phyloP scores from a whole-genome alignment of 1,284 basidiomycete species.

The Schizophyllum amplum region DNA sequence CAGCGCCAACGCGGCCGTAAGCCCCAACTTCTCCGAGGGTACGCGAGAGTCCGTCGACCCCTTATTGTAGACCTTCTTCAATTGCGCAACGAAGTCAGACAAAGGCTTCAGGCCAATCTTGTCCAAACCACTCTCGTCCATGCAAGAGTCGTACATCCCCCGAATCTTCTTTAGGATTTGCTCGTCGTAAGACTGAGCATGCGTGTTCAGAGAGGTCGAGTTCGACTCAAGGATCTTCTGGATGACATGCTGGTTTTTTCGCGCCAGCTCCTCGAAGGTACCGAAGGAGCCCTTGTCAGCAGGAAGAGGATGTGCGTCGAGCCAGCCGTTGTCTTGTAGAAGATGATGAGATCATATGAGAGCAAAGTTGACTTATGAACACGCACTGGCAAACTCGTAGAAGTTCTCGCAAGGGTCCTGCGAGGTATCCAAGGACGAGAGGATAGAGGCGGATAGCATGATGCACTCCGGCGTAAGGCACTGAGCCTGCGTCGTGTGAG shows the following conservation, averaged over 20 bases:
- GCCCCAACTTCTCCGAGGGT: slow-evolving; percentile 28
- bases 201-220: slow-evolving; percentile 16
- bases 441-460: slow-evolving; percentile 72
- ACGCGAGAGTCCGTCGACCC: slow-evolving; percentile 18
- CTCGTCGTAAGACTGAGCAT: slow-evolving; percentile 43
- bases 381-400: slow-evolving; percentile 83
- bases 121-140: slow-evolving; percentile 63
- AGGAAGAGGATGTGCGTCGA: slow-evolving; percentile 72
- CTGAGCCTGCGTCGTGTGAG: slow-evolving; percentile 32
- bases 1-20: slow-evolving; percentile 81
- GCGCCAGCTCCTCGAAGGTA: slow-evolving; percentile 51
- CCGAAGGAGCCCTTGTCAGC: slow-evolving; percentile 72
- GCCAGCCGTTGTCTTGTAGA: slow-evolving; percentile 71
- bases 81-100: slow-evolving; percentile 45
- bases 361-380: slow-evolving; percentile 11
- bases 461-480: slow-evolving; percentile 84
- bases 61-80: slow-evolving; percentile 50
- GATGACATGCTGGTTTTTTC: slow-evolving; percentile 59
- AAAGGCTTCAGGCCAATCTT: slow-evolving; percentile 59
- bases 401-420: slow-evolving; percentile 96
- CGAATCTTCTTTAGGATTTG: slow-evolving; percentile 74
- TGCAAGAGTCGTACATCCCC: slow-evolving; percentile 76
- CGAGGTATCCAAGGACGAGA: slow-evolving; percentile 73
- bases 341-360: slow-evolving; percentile 7
- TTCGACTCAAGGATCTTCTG: slow-evolving; percentile 47